These are phyloP conservation scores for Ascochyta fabae DNA, from an alignment of 2,329 filamentous ascomycete genomes.

Conservation along the genomic window DNA sequence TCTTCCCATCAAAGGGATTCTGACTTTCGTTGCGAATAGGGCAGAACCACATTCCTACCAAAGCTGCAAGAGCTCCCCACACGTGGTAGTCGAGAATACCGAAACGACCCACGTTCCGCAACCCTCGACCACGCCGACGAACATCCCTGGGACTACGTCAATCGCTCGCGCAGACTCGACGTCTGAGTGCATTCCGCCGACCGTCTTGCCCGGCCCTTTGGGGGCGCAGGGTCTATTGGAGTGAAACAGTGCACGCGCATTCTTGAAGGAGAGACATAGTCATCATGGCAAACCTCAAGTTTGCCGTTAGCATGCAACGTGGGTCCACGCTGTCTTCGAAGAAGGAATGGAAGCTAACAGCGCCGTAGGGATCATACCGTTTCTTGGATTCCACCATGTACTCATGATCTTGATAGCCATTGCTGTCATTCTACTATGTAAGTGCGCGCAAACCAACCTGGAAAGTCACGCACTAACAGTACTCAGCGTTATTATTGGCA, in stretches of 20 bases:
- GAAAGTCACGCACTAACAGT: constrained; percentile 29
- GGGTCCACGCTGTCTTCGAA: constrained; percentile 25
- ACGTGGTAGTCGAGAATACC: constrained; percentile 24
- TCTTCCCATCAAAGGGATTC: constrained; percentile 34
- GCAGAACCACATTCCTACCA: constrained; percentile 37
- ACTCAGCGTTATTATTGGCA: constrained; percentile 82
- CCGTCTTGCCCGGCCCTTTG: constrained; percentile 48
- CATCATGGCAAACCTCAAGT: constrained; percentile 57
- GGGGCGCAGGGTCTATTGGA: constrained; percentile 48
- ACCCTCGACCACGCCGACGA: constrained; percentile 19
- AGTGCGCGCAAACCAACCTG: constrained; percentile 50
- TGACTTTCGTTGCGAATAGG: constrained; percentile 42
- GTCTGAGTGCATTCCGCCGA: constrained; percentile 44
- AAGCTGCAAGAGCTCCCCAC: constrained; percentile 36
- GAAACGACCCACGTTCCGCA: constrained; percentile 27
- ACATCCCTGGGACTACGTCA: constrained; percentile 30
- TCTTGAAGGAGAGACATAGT: constrained; percentile 32
- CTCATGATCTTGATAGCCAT: constrained; percentile 97
- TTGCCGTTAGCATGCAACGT: constrained; percentile 60
- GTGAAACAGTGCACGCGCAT: constrained; percentile 29
- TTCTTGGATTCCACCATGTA: constrained; percentile 78
- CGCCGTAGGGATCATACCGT: constrained; percentile 61
- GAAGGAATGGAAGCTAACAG: constrained; percentile 34
- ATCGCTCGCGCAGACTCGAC: constrained; percentile 27
- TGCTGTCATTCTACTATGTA: constrained; percentile 93